Evolutionary conservation across 2,329 filamentous ascomycete genomes (phyloP).

Genomic region (Phialocephala sp.): DNA sequence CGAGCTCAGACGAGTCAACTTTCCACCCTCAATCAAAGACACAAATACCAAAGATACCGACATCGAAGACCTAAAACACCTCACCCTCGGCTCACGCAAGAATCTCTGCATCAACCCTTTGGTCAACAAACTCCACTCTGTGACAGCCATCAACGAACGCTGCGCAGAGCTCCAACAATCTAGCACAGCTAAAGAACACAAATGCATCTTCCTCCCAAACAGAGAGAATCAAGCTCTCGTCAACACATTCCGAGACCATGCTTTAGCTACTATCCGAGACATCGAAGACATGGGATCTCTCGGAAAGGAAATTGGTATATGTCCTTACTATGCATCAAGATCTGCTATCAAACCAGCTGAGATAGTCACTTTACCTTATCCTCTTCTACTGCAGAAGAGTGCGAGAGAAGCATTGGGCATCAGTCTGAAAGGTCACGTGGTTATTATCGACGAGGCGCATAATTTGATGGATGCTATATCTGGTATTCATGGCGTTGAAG

Average conservation of each 20-base stretch:
- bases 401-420: conserved; percentile 88
- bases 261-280: conserved; percentile 83
- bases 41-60: conserved; percentile 41
- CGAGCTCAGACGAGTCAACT: conserved; percentile 66
- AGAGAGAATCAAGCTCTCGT: conserved; percentile 75
- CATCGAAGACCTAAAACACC: conserved; percentile 66
- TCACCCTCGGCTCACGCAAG: conserved; percentile 72
- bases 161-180: conserved; percentile 90
- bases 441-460: conserved; percentile 98
- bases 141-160: conserved; percentile 88
- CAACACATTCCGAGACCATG: conserved; percentile 83
- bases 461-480: conserved; percentile 96
- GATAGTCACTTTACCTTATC: conserved; percentile 92
- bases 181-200: conserved; percentile 62
- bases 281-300: conserved; percentile 88
- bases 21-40: conserved; percentile 62
- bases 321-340: conserved; percentile 95
- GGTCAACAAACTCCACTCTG: conserved; percentile 71
- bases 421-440: conserved; percentile 82
- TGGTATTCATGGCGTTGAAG: conserved; percentile 80
- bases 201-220: conserved; percentile 79
- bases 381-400: conserved; percentile 82
- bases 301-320: conserved; percentile 80
- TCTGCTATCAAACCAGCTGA: conserved; percentile 82
- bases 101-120: conserved; percentile 85